Conservation (phyloP, 1,284 basidiomycete genomes). For the Stygiomarasmius scandens region DNA sequence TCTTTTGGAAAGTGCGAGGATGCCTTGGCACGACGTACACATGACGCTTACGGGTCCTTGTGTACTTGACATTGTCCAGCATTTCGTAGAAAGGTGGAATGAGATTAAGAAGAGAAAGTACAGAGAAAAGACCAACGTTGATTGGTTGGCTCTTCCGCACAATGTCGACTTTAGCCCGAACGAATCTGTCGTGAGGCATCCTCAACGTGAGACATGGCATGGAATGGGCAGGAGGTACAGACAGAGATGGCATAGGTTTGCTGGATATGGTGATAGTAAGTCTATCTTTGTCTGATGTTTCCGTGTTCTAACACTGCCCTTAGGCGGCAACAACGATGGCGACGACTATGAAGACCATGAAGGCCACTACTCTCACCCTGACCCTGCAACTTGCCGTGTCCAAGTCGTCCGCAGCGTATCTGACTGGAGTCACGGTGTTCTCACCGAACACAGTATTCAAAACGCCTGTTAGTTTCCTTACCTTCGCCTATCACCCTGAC, state of each 20-base stretch:
- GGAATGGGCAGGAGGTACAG: conserved; percentile 60
- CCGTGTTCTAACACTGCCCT: not conserved
- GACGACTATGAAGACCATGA: conserved; percentile 25
- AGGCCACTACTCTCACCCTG: conserved; percentile 38
- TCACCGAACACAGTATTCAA: conserved; percentile 85
- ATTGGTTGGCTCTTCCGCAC: conserved; percentile 86
- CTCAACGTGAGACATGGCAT: conserved; percentile 67
- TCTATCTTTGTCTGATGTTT: conserved; percentile 9
- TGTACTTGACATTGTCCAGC: conserved; percentile 88
- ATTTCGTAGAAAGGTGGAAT: conserved; percentile 90
- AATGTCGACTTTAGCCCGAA: conserved; percentile 60
- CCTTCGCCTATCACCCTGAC: conserved; percentile 3
- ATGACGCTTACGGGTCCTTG: conserved; percentile 84
- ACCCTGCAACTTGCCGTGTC: conserved; percentile 60
- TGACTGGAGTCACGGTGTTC: conserved; percentile 91
- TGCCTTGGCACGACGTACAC: conserved; percentile 92
- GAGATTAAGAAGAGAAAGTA: conserved; percentile 85
- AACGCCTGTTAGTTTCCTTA: conserved; percentile 69
- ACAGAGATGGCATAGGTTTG: conserved; percentile 53
- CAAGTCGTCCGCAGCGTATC: conserved; percentile 83
- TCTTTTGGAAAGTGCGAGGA: conserved; percentile 71
- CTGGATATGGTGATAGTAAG: not conserved
- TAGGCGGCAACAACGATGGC: conserved; percentile 29
- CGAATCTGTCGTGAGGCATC: conserved; percentile 71
- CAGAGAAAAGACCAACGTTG: conserved; percentile 53